Percentiles rank a stretch among this genome's conserved stretches.
phyloP scores from a whole-genome alignment of 2,329 filamentous ascomycete genomes.

The Fragosphaeria purpurea region DNA sequence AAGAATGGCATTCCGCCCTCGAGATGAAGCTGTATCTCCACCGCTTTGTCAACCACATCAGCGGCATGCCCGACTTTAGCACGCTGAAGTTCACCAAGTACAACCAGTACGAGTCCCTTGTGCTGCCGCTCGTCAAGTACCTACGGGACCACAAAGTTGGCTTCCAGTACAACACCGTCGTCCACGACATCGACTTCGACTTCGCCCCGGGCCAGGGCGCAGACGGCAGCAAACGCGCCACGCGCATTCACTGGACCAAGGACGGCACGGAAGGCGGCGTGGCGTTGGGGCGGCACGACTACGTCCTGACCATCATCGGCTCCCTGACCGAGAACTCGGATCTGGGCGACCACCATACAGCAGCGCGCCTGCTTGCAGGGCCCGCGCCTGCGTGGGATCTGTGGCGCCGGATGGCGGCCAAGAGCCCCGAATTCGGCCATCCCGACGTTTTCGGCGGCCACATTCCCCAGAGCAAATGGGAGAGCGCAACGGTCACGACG shows the following conservation, averaged over 20 bases:
- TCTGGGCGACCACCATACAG: slow-evolving; percentile 23
- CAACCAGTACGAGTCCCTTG: slow-evolving; percentile 26
- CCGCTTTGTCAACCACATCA: slow-evolving; percentile 21
- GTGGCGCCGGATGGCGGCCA: slow-evolving; percentile 28
- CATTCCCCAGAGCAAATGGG: slow-evolving; percentile 25
- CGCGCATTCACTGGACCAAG: slow-evolving; percentile 16
- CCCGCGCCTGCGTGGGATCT: slow-evolving; percentile 30
- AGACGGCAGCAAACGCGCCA: slow-evolving; percentile 13
- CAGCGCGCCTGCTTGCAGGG: slow-evolving; percentile 17
- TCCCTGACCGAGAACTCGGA: slow-evolving; percentile 27
- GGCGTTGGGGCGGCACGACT: slow-evolving; percentile 20
- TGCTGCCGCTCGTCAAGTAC: slow-evolving; percentile 21
- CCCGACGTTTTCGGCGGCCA: slow-evolving; percentile 30
- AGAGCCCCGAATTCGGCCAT: slow-evolving; percentile 25
- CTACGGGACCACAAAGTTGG: slow-evolving; percentile 21
- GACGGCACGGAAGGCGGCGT: slow-evolving; percentile 15
- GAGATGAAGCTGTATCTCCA: slow-evolving; percentile 26
- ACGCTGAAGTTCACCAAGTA: slow-evolving; percentile 23
- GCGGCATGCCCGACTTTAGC: slow-evolving; percentile 21
- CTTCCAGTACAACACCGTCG: slow-evolving; percentile 18
- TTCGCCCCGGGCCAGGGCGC: slow-evolving; percentile 5
- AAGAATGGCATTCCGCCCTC: slow-evolving; percentile 26
- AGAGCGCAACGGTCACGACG: slow-evolving; percentile 30
- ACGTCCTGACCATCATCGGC: slow-evolving; percentile 29
- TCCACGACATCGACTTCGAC: slow-evolving; percentile 16